Base-by-base conservation (phyloP, 2,329 filamentous ascomycete genomes). In the Nemania bipapillata region DNA sequence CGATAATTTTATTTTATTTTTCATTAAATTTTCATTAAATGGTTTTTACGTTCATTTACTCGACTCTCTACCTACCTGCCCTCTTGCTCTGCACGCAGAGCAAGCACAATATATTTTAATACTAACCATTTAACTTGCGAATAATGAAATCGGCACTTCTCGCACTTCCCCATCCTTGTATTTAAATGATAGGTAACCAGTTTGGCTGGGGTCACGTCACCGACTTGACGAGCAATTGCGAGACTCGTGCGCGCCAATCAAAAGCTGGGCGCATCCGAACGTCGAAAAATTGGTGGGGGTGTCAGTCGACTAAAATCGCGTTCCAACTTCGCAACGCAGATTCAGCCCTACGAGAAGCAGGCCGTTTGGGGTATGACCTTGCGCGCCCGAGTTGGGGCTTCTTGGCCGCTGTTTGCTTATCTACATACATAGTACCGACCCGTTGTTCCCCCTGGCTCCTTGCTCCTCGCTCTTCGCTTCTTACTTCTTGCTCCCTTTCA, bases 211-310 rank as follows among this genome's bases (percentile, higher is more conserved):
- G 60, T 52, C 4, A n/a, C 28, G 17, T 61, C 20, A 30, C 5
- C 26, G 37, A 42, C 28, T 59, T 17, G 47, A 26, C 12, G 12
- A 45, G 32, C 6, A 8, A 42, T 65, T 40, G 55, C 53, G 52
- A 63, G 54, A 30, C 9, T 56, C 1, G 52, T 67, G 69, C 65
- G 70, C 68, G 65, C 70, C 70, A 72, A 72, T 72, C 68, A 72
- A 37, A 70, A 57, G 65, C 59, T 57, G 35, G 37, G 70, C 70
- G 70, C 70, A 72, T 70, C 49, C 32, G 55, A 66, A 65, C 50
- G 20, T 55, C 45, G 63, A 56, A 59, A 17, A 57, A 65, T 32
- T 45, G 68, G 68, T 71, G 69, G 63, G 69, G 70, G 57, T 61
- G 52, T 54, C 62, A 64, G 52, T 54, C 62, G 67, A 66, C 64